Percentiles rank a stretch among this genome's conserved stretches.
phyloP scores from a whole-genome alignment of 768 basidiomycete genomes.

The Hemileccinum impolitum region DNA sequence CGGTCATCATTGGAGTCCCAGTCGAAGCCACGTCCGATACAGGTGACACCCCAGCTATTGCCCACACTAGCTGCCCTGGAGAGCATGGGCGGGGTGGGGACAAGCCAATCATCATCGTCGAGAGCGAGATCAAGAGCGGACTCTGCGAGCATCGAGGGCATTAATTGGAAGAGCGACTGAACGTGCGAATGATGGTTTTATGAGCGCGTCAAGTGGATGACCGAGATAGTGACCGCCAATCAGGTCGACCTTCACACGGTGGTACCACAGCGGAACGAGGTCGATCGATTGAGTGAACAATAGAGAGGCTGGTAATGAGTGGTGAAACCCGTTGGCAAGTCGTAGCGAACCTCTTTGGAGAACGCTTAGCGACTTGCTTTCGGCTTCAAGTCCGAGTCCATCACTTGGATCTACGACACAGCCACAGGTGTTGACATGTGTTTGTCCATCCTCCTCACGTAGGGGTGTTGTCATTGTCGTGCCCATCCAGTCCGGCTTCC shows the following conservation, averaged over 20 bases:
- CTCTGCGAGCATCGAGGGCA: constrained; percentile 51
- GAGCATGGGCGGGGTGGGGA: constrained; percentile 46
- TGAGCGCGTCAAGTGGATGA: not conserved
- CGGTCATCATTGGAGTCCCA: constrained; percentile 52
- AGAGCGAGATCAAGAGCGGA: constrained; percentile 58
- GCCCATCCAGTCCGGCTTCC: constrained; percentile 37
- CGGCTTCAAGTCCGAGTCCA: no score
- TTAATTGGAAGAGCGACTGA: not conserved
- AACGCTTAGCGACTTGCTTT: not conserved
- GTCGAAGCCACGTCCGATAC: constrained; percentile 77
- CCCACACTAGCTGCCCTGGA: constrained; percentile 66
- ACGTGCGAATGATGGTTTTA: constrained; percentile 5
- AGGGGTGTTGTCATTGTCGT: not conserved
- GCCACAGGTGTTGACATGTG: constrained; percentile 26
- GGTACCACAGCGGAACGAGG: not conserved
- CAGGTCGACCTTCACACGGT: constrained; percentile 14
- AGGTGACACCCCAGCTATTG: constrained; percentile 83
- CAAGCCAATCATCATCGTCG: constrained; percentile 70
- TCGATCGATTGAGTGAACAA: not conserved
- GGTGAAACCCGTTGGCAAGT: not conserved
- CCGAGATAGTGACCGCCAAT: constrained; percentile 1
- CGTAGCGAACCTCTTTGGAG: not conserved
- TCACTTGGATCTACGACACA: constrained; percentile 7
- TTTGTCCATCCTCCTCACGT: constrained; percentile 18
- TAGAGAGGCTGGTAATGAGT: not conserved